Base-by-base conservation (phyloP, 2,329 filamentous ascomycete species). In the Fusarium austroafricanum region DNA sequence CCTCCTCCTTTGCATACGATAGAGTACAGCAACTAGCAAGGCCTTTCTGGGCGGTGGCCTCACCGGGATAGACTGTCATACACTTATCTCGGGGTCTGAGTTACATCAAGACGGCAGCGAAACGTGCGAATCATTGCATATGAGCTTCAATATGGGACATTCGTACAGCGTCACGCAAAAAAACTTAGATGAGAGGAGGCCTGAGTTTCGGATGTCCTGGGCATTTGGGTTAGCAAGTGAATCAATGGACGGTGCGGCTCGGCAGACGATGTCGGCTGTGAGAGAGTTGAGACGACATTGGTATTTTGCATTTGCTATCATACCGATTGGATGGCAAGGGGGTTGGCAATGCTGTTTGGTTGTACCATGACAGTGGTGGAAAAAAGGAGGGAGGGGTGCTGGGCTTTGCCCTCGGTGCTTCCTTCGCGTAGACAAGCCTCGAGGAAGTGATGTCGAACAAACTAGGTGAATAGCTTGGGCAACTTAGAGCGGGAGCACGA, bases 1-100 rank as follows among this genome's bases (percentile, higher is more conserved):
- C 59, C 55, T 49, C 58, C 45, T 55, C 39, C 47, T 65, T 56
- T 54, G 45, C 46, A 67, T 60, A 56, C 43, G 56, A 56, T 62
- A 67, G 62, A 72, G 68, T 70, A 43, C 65, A 67, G 49, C 57
- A 71, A 66, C 60, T 69, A 73, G 54, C 59, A 71, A 50, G 61
- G 52, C 58, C 54, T 67, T 71, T 69, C 64, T 61, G 62, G 66
- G 67, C 55, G 54, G 61, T 61, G 52, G 59, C 57, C 69, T 72
- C 60, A 58, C 70, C 55, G 65, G 61, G 60, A 62, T 62, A 65
- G 52, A 64, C 65, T 66, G 56, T 62, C 58, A 68, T 64, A 72
- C 68, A 71, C 51, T 67, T 69, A 66, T 70, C 60, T 67, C 61
- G 45, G 56, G 50, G 71, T 70, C 61, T 70, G 39, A 56, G 63